Conservation (phyloP, 768 basidiomycete genomes). For the Suillus clintonianus region DNA sequence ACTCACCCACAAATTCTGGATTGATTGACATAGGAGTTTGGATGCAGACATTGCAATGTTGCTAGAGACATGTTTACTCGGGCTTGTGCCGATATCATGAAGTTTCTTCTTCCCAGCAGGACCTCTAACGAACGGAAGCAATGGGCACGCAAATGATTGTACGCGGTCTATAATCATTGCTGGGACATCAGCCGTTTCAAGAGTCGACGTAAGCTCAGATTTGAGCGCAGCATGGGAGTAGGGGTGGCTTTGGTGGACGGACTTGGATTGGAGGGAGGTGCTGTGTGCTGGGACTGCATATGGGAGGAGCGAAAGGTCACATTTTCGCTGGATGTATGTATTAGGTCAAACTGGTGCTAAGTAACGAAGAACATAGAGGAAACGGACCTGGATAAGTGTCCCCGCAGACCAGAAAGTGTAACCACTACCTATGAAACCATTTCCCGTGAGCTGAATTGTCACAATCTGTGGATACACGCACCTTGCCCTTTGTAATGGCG, state of each 20-base stretch:
- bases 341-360: slow-evolving; percentile 20
- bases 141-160: slow-evolving; percentile 51
- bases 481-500: too few species aligned
- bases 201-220: slow-evolving; percentile 52
- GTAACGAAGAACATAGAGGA: slow-evolving; percentile 31
- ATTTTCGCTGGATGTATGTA: slow-evolving; percentile 28
- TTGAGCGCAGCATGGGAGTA: slow-evolving; percentile 49
- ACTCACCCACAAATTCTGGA: too few species aligned
- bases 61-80: too few species aligned
- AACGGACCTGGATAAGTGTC: slow-evolving; percentile 61
- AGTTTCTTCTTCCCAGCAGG: slow-evolving; percentile 33
- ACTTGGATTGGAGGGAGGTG: slow-evolving; percentile 34
- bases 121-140: slow-evolving; percentile 57
- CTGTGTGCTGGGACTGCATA: slow-evolving; percentile 46
- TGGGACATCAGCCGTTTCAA: slow-evolving; percentile 38
- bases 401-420: slow-evolving; percentile 84
- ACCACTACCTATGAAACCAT: too few species aligned
- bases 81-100: slow-evolving; percentile 32
- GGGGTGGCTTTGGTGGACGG: slow-evolving; percentile 50
- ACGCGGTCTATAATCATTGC: slow-evolving; percentile 66
- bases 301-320: slow-evolving; percentile 47
- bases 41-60: too few species aligned
- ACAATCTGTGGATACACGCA: too few species aligned
- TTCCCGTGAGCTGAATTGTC: too few species aligned
- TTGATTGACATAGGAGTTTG: too few species aligned